Base-by-base conservation (phyloP, 768 basidiomycete genomes). In the Dacryopinax spathularia region DNA sequence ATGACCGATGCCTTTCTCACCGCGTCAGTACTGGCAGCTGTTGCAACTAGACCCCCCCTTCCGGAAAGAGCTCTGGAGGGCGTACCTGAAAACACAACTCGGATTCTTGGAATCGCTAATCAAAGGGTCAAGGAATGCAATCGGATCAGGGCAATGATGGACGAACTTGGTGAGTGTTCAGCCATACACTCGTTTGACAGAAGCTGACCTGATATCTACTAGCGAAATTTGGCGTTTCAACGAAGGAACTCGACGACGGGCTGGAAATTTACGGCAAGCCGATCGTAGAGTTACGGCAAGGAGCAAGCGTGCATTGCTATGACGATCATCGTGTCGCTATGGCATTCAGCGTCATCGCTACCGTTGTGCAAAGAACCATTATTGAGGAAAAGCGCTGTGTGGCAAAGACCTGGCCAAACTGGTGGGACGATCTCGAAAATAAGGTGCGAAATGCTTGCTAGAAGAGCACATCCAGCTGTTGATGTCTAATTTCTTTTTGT, bases 1-100 rank as follows among this genome's bases (percentile, higher is more conserved):
- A 98, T 99, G 96, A 99, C 96, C 6, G 96, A 99, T 73, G 96
- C 95, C 22, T 99, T 99, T 79, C 81, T 98, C 76, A 97, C 94
- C 1, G 95, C 96, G 9, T 88, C 85, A 12, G 93, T 87, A 7
- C 77, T 99, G 20, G 94, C 91, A 61, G 95, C 96, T 63, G 89
- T 96, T 22, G 85, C 86, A 1, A 74, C 73, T 13, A 63, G 65
- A 1, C 72, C 77, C 9, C 74, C 79, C 0, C 77, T 84, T 0
- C 63, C 72, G 0, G 84, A 82, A 10, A 83, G 84, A 67, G 68
- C 72, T 22, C 72, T 80, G 3, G 61, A 66, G 36, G 74, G 67
- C 16, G 70, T 64, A 36, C 69, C 64, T 65, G 60, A 65, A 13
- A 80, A 76, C 31, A 79, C 79, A n/a, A 88, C 92, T 9, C 80